Conservation (phyloP, 2,329 filamentous ascomycete genomes). For the Aspergillus alliaceus region DNA sequence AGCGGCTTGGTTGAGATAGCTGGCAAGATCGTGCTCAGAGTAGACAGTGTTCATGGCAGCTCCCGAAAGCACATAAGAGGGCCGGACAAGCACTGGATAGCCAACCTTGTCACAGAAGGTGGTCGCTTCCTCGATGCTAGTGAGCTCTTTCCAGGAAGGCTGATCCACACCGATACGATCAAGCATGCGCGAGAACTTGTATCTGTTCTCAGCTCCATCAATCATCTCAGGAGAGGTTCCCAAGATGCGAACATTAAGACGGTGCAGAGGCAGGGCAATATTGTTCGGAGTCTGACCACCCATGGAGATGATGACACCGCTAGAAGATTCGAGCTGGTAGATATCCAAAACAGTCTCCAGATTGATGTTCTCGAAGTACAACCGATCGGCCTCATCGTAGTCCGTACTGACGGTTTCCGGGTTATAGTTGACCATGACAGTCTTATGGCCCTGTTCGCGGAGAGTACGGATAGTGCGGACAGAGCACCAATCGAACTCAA, state of each 20-base stretch:
- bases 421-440: constrained; percentile 94
- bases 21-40: constrained; percentile 86
- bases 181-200: constrained; percentile 98
- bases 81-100: constrained; percentile 92
- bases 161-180: constrained; percentile 94
- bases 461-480: constrained; percentile 91
- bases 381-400: constrained; percentile 87
- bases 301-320: constrained; percentile 90
- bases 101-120: constrained; percentile 83
- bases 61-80: constrained; percentile 94
- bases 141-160: constrained; percentile 96
- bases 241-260: constrained; percentile 85
- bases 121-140: constrained; percentile 86
- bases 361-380: constrained; percentile 97
- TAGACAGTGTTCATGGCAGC: constrained; percentile 99
- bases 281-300: constrained; percentile 98
- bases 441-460: constrained; percentile 81
- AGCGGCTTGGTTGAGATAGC: constrained; percentile 83
- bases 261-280: constrained; percentile 85
- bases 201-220: constrained; percentile 93
- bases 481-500: constrained; percentile 99
- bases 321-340: constrained; percentile 80
- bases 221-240: constrained; percentile 99
- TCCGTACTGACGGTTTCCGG: constrained; percentile 88
- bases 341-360: constrained; percentile 90